These are phyloP conservation scores for Blakeslea trispora DNA, from an alignment of 371 early-diverging fungal genomes.

Conservation along the genomic window DNA sequence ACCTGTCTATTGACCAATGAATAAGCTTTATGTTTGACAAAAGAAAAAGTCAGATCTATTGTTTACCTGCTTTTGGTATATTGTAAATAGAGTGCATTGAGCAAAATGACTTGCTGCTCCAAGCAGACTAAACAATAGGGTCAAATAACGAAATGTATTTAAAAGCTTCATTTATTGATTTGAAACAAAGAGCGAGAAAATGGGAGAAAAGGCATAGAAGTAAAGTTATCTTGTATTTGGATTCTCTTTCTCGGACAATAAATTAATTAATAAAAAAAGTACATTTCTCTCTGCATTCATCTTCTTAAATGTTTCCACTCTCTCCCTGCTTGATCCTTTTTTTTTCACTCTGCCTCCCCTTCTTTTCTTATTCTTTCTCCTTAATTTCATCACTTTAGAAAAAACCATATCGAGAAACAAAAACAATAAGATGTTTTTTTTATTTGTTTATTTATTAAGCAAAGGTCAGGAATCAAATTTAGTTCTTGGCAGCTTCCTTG, in stretches of 20 bases:
- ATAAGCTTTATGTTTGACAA: not conserved
- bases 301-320: not conserved
- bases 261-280: conserved; percentile 2
- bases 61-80: conserved; percentile 32
- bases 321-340: no score
- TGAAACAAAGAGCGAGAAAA: not conserved
- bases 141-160: conserved; percentile 24
- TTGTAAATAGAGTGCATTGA: conserved; percentile 32
- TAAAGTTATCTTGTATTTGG: not conserved
- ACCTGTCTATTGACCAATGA: conserved; percentile 24
- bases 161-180: conserved; percentile 6
- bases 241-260: not conserved
- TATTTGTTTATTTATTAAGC: not conserved
- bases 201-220: not conserved
- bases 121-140: conserved; percentile 20
- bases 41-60: not conserved
- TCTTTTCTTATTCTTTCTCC: no score
- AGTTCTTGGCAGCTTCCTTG: conserved; percentile 34
- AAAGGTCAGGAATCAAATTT: conserved; percentile 19
- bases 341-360: no score
- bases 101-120: conserved; percentile 28
- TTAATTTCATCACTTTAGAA: no score
- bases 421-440: conserved; percentile 2
- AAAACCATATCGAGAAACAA: not conserved
- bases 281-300: not conserved